These are phyloP conservation scores for Neocucurbitaria cava DNA, from an alignment of 2,329 filamentous ascomycete species.

Conservation along the genomic window DNA sequence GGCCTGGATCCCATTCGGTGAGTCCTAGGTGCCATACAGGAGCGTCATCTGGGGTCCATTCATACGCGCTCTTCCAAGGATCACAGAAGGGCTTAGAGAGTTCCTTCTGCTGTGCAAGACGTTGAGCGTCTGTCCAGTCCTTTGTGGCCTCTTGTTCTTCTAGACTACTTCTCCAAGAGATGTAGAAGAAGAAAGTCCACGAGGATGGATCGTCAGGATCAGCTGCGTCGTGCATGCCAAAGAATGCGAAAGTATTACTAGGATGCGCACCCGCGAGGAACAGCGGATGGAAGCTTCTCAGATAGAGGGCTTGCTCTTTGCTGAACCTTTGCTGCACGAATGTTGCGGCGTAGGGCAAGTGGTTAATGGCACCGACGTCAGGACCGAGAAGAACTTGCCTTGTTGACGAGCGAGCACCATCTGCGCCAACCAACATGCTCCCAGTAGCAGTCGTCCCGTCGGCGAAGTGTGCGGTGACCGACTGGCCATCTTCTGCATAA, in stretches of 20 bases:
- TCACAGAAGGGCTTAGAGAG: constrained; percentile 51
- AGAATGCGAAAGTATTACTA: constrained; percentile 53
- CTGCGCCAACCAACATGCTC: constrained; percentile 46
- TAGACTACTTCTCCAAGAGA: constrained; percentile 51
- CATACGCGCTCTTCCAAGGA: constrained; percentile 52
- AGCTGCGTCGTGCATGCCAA: constrained; percentile 54
- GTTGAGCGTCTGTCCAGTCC: constrained; percentile 44
- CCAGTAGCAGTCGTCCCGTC: constrained; percentile 43
- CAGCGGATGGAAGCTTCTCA: constrained; percentile 56
- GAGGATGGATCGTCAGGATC: constrained; percentile 47
- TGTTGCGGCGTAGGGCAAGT: constrained; percentile 54
- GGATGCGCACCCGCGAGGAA: constrained; percentile 55
- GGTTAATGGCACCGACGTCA: constrained; percentile 39
- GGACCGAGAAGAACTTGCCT: constrained; percentile 39
- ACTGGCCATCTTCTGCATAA: constrained; percentile 37
- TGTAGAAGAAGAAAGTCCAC: constrained; percentile 59
- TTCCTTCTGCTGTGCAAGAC: constrained; percentile 51
- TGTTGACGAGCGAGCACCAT: constrained; percentile 44
- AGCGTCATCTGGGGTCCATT: constrained; percentile 43
- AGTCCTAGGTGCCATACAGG: constrained; percentile 45
- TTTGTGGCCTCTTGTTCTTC: constrained; percentile 52
- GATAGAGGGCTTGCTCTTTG: constrained; percentile 52
- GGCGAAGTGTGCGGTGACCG: constrained; percentile 45
- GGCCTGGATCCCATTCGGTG: constrained; percentile 46
- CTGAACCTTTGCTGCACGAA: constrained; percentile 55